phyloP scores from a whole-genome alignment of 192 early-diverging fungal species.

The Spizellomyces sp. region DNA sequence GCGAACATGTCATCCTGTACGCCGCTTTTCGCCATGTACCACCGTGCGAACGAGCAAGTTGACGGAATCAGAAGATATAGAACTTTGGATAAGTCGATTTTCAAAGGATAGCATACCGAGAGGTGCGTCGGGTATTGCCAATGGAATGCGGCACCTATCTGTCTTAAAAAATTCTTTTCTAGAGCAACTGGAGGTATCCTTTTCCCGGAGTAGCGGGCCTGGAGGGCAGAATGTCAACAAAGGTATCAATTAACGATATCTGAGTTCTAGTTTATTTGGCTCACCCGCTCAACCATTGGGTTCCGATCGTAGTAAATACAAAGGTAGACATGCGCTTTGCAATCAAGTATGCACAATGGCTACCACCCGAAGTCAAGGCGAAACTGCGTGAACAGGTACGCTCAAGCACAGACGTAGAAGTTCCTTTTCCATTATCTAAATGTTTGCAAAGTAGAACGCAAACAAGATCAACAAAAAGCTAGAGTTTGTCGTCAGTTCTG shows the following conservation, averaged over 20 bases:
- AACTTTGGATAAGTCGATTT: constrained; percentile 11
- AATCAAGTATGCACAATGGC: constrained; percentile 67
- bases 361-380: constrained; percentile 71
- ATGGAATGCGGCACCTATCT: neutral
- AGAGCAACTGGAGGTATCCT: constrained; percentile 15
- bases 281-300: too few species aligned
- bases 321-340: constrained; percentile 82
- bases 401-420: constrained; percentile 15
- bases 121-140: neutral
- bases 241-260: constrained; percentile 43
- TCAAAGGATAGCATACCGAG: constrained; percentile 19
- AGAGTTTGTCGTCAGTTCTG: constrained; percentile 76
- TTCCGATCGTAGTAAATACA: constrained; percentile 62
- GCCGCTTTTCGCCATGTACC: too few species aligned
- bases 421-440: neutral
- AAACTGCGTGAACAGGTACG: constrained; percentile 51
- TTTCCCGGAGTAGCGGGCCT: constrained; percentile 76
- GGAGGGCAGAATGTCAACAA: constrained; percentile 96
- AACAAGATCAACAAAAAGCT: constrained; percentile 65
- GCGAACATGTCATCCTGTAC: too few species aligned
- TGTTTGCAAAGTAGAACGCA: constrained; percentile 14
- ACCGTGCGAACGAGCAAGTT: neutral
- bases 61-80: neutral
- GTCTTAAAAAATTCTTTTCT: neutral
- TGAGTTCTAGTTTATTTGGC: neutral